Conservation (phyloP, 2,329 filamentous ascomycete species). For the Pseudocercospora vitis region DNA sequence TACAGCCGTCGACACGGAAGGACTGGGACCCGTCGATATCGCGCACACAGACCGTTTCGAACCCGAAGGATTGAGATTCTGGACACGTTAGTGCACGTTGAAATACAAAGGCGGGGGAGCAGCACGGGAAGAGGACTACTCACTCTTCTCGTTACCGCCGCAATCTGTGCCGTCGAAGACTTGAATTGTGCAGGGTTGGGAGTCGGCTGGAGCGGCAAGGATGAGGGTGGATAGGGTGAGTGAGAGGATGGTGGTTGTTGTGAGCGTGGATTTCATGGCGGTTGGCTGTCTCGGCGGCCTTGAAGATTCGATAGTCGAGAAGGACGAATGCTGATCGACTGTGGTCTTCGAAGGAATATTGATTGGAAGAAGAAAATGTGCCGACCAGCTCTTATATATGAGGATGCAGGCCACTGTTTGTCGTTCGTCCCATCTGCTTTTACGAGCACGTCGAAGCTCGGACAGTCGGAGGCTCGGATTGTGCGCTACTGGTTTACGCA, state of each 20-base stretch:
- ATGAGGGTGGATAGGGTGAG: not conserved
- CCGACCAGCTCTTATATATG: too few species aligned
- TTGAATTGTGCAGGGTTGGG: not conserved
- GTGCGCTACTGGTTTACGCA: too few species aligned
- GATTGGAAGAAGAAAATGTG: too few species aligned
- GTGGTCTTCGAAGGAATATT: not conserved
- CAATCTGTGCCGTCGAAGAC: not conserved
- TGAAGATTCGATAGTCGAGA: not conserved
- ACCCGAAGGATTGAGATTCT: not conserved
- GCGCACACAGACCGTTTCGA: not conserved
- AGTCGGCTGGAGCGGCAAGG: not conserved
- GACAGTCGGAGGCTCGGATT: too few species aligned
- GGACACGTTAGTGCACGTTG: not conserved
- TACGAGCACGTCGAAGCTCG: too few species aligned
- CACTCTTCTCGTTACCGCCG: not conserved
- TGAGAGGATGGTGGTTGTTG: not conserved
- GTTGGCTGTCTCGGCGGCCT: not conserved
- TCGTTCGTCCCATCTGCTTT: too few species aligned
- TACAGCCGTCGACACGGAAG: not conserved
- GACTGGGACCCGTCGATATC: not conserved
- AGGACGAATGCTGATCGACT: not conserved
- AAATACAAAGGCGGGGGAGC: not conserved
- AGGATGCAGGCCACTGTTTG: too few species aligned
- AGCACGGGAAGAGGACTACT: not conserved
- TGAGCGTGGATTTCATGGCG: not conserved